Conservation (phyloP, 768 basidiomycete genomes). For the Boletus pseudopeckii region DNA sequence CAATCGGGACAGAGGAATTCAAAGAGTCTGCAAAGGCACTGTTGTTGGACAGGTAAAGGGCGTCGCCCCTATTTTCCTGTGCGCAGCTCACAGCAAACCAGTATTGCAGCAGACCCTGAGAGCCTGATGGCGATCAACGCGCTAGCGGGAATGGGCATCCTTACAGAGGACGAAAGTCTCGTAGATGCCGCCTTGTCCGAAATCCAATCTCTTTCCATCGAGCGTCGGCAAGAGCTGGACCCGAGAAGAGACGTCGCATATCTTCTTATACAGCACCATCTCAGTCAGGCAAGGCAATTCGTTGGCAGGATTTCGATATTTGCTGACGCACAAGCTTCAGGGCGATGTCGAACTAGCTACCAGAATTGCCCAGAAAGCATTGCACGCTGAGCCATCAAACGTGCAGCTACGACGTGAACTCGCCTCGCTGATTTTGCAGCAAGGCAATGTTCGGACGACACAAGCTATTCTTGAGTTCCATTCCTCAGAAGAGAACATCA, state of each 20-base stretch:
- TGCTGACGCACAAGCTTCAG: slow-evolving; percentile 32
- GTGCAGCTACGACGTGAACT: slow-evolving; percentile 49
- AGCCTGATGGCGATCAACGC: slow-evolving; percentile 80
- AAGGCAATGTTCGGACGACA: slow-evolving; percentile 39
- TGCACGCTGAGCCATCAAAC: slow-evolving; percentile 55
- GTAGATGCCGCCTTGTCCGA: slow-evolving; percentile 87
- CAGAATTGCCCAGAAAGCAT: slow-evolving; percentile 51
- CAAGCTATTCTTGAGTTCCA: slow-evolving; percentile 43
- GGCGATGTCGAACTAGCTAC: slow-evolving; percentile 47
- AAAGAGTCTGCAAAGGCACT: slow-evolving; percentile 74
- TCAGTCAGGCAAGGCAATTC: slow-evolving; percentile 56
- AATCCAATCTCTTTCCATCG: slow-evolving; percentile 63
- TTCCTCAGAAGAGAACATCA: slow-evolving; percentile 30
- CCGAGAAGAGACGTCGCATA: slow-evolving; percentile 66
- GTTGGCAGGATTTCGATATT: not conserved
- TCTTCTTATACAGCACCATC: slow-evolving; percentile 67
- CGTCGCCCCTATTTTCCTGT: not conserved
- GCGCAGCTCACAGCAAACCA: slow-evolving; percentile 31
- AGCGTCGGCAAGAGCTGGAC: slow-evolving; percentile 64
- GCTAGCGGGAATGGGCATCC: slow-evolving; percentile 85
- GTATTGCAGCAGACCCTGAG: slow-evolving; percentile 73
- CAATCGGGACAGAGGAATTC: slow-evolving; percentile 69
- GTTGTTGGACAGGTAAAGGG: slow-evolving; percentile 75
- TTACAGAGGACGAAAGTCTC: slow-evolving; percentile 73
- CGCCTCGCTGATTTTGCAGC: slow-evolving; percentile 53